Conservation (phyloP, 371 early-diverging fungal genomes). For the Mucor circinelloides region DNA sequence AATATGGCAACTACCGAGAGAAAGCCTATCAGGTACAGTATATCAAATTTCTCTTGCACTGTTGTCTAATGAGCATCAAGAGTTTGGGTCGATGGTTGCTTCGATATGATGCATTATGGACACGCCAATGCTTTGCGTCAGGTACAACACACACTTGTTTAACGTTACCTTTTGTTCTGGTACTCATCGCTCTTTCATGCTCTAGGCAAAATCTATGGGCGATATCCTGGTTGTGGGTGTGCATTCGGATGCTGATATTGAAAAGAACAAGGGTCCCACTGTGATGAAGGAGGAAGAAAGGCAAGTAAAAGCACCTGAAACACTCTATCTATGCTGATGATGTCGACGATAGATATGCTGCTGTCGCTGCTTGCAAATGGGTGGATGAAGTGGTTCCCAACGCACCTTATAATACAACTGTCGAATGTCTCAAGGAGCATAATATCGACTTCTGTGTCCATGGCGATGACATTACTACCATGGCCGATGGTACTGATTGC, state of each 20-base stretch:
- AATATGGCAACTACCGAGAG: constrained; percentile 10
- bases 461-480: constrained; percentile 95
- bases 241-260: constrained; percentile 93
- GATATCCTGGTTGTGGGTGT: constrained; percentile 95
- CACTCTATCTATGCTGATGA: background rate
- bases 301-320: constrained; percentile 25
- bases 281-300: constrained; percentile 96
- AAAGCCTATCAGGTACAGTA: constrained; percentile 29
- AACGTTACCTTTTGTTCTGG: background rate
- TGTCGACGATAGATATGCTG: constrained; percentile 70
- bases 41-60: background rate
- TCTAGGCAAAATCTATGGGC: constrained; percentile 83
- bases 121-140: constrained; percentile 97
- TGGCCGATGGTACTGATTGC: constrained; percentile 95
- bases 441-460: constrained; percentile 94
- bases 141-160: constrained; percentile 20
- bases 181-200: background rate
- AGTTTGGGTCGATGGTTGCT: constrained; percentile 94
- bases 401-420: constrained; percentile 91
- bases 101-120: constrained; percentile 96
- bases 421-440: constrained; percentile 83
- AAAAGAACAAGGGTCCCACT: constrained; percentile 93
- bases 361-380: constrained; percentile 97
- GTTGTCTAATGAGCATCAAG: constrained; percentile 25
- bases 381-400: constrained; percentile 93